Evolutionary conservation across 2,329 filamentous ascomycete genomes (phyloP), one percentile per base, ranked within the genome.

Genomic region (Alternaria solani): DNA sequence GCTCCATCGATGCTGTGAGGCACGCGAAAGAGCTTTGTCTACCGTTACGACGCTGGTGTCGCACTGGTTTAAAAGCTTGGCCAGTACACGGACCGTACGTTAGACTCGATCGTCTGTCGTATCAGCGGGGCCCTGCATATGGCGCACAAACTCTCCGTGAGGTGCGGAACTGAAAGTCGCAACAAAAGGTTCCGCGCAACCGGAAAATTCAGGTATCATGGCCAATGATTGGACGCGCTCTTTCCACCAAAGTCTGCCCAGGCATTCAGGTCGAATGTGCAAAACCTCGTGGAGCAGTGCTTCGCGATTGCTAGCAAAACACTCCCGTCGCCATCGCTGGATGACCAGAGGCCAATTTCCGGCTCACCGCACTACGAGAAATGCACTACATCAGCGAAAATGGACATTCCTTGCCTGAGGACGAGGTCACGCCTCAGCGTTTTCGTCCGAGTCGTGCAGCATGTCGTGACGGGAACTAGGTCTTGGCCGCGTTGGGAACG

Each of bases 51-150:
- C 38, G 7, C 43, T 59, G 51, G 49, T 39, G 59, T 57, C 25
- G 48, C 53, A 48, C 43, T 51, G 58, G 51, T n/a, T 55, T 34
- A 18, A 20, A 25, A 25, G 25, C 23, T 28, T 25, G 49, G 23
- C 20, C 12, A 8, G 36, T 39, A 55, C 60, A 41, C 30, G 30
- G 60, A 54, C 47, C 44, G 9, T 32, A 8, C 25, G 34, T 51
- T 38, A 38, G 44, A 34, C 30, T 49, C 46, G 56, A 55, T 52
- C n/a, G 48, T 47, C 49, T 57, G 55, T 46, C 51, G 41, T 42
- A 46, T 41, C 51, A 38, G 51, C 52, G 43, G 55, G 49, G 44
- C 32, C 39, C 32, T 51, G 23, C 39, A 26, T 44, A 34, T 38
- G 20, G 52, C 42, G 32, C 42, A 47, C 41, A 49, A 54, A 53